A percentile compares a stretch with the other conserved stretches of the same genome.
phyloP scores from a whole-genome alignment of 1,284 basidiomycete genomes.

The Microstroma glucosiphilum region DNA sequence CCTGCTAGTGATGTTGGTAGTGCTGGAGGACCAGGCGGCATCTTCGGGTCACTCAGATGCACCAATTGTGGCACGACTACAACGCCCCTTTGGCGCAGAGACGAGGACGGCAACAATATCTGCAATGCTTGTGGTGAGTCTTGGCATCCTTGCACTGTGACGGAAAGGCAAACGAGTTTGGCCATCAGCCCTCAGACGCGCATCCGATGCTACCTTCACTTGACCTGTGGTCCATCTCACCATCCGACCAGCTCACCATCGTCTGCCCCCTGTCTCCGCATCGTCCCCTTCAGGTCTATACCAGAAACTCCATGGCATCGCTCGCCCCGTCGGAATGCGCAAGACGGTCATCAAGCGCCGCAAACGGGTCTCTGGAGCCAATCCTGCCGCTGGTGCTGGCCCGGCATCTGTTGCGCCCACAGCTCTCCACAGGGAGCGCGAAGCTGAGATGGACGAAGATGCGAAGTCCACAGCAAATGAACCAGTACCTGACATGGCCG shows the following conservation, averaged over 20 bases:
- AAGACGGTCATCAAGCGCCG: slow-evolving; percentile 97
- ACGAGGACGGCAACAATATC: slow-evolving; percentile 82
- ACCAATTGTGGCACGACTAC: slow-evolving; percentile 83
- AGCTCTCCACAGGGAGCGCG: neutral
- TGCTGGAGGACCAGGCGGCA: slow-evolving; percentile 16
- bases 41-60: slow-evolving; percentile 54
- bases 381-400: neutral
- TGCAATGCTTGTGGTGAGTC: slow-evolving; percentile 66
- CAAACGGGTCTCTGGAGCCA: slow-evolving; percentile 73
- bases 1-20: neutral
- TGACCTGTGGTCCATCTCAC: slow-evolving; percentile 9
- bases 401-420: neutral
- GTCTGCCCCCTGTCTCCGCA: slow-evolving; percentile 12
- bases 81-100: slow-evolving; percentile 83
- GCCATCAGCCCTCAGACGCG: neutral
- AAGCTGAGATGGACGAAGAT: neutral
- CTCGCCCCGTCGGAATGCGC: slow-evolving; percentile 95
- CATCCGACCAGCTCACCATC: slow-evolving; percentile 8
- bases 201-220: neutral
- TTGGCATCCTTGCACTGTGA: neutral
- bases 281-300: slow-evolving; percentile 63
- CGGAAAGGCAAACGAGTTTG: neutral
- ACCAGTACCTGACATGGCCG: neutral
- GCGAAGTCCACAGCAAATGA: slow-evolving; percentile 4
- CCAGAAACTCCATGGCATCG: slow-evolving; percentile 94